Base-by-base conservation (phyloP, 2,329 filamentous ascomycete genomes). In the Venturia effusa region DNA sequence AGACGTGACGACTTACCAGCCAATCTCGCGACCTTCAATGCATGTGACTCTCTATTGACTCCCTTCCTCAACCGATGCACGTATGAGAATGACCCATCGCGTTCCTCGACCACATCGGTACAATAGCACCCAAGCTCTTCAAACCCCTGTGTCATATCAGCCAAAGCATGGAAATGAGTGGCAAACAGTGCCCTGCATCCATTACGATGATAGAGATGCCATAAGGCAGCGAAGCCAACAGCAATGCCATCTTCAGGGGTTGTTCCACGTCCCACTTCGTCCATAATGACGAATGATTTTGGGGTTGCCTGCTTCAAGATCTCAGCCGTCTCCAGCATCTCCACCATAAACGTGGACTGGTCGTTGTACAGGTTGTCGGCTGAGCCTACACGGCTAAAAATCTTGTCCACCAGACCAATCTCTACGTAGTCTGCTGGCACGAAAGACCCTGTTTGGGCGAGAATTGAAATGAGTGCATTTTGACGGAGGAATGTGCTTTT, bases 331-430 rank as follows among this genome's bases (percentile, higher is more conserved):
- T 99, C 94, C 1, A 97, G 83, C 94, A 99, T 99, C 77, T 99
- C 94, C 0, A 97, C 91, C 94, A 99, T 97, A 76, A 99, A 99
- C 0, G 95, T 99, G 62, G 91, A 96, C 75, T 97, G 92, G 77
- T 96, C 89, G 61, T 86, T 85, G 77, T 89, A 97, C n/a, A 99
- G 81, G 73, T 96, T 93, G 74, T 99, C 95, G 1, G 93, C 94
- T 0, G 92, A 95, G 1, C 94, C 94, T 27, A 95, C 88, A 3
- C 94, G 89, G 72, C 88, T 94, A 78, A 96, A 97, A 63, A 99
- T 88, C 70, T 93, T 91, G 76, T 99, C 94, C n/a, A 97, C 92
- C 54, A 99, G 81, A 1, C 93, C 92, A 32, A 99, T 82, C 69
- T 90, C 86, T 3, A 91, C 93, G 73, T 90, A 89, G 30, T 88